Conservation (phyloP, 2,329 filamentous ascomycete genomes). For the Cryphonectria parasitica region DNA sequence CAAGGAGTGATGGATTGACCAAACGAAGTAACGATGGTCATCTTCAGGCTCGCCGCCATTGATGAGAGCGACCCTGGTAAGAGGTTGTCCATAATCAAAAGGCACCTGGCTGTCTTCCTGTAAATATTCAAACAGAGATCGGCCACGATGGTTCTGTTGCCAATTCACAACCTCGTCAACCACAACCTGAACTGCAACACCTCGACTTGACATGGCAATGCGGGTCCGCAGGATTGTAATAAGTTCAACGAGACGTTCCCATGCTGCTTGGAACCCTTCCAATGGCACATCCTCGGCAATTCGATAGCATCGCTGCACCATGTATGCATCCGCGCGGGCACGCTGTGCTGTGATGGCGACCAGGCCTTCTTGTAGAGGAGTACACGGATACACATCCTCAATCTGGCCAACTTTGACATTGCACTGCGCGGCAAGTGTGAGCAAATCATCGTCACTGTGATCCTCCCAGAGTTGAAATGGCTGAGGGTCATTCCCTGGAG, state of each 20-base stretch:
- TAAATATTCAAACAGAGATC: background rate
- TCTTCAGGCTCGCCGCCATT: background rate
- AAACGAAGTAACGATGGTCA: background rate
- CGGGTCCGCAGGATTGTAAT: slow-evolving; percentile 52
- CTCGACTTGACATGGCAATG: slow-evolving; percentile 47
- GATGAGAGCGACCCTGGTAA: background rate
- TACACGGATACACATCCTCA: slow-evolving; percentile 59
- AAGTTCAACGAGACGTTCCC: slow-evolving; percentile 43
- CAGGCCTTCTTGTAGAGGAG: slow-evolving; percentile 57
- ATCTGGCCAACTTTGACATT: slow-evolving; percentile 32
- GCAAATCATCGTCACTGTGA: background rate
- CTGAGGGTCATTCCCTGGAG: background rate
- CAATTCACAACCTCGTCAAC: slow-evolving; percentile 50
- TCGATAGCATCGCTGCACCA: slow-evolving; percentile 53
- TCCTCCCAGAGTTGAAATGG: background rate
- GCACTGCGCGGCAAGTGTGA: background rate
- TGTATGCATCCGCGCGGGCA: slow-evolving; percentile 49
- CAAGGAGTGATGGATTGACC: slow-evolving; percentile 53
- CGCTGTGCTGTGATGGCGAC: slow-evolving; percentile 51
- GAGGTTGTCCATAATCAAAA: background rate
- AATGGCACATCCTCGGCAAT: slow-evolving; percentile 43
- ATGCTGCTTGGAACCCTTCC: slow-evolving; percentile 44
- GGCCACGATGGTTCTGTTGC: background rate
- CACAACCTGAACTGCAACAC: slow-evolving; percentile 53
- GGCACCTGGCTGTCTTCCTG: background rate